Percentiles rank a stretch among this genome's conserved stretches.
These are phyloP conservation scores for Candida labiduridarum DNA, from an alignment of 1,139 yeast genomes.

Conservation along the genomic window DNA sequence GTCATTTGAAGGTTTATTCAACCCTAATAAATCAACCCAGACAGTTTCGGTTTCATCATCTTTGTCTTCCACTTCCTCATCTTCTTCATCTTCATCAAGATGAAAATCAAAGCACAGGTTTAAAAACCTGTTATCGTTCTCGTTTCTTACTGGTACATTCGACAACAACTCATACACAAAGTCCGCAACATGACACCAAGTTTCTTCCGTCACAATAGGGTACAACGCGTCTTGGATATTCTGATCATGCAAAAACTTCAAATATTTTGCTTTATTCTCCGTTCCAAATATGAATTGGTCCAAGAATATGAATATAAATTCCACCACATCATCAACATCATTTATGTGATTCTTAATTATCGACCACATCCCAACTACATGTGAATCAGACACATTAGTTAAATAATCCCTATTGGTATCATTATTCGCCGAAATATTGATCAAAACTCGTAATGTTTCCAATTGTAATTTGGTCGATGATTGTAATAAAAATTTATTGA, in stretches of 20 bases:
- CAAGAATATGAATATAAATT: slow-evolving; percentile 24
- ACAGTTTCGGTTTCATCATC: slow-evolving; percentile 17
- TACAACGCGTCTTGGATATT: slow-evolving; percentile 9
- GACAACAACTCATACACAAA: slow-evolving; percentile 12
- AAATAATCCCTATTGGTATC: slow-evolving; percentile 33
- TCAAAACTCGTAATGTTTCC: slow-evolving; percentile 30
- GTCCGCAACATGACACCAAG: slow-evolving; percentile 8
- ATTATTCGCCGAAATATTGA: slow-evolving; percentile 42
- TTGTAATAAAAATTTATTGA: slow-evolving; percentile 12
- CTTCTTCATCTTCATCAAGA: slow-evolving; percentile 14
- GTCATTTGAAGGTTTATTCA: slow-evolving; percentile 19
- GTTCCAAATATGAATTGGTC: slow-evolving; percentile 40
- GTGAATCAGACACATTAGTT: slow-evolving; percentile 14
- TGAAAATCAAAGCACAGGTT: slow-evolving; percentile 1
- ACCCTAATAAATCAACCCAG: slow-evolving; percentile 21
- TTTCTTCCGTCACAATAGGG: slow-evolving; percentile 1
- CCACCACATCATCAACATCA: neutral
- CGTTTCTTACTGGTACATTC: neutral
- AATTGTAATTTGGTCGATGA: slow-evolving; percentile 6
- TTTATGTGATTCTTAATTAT: slow-evolving; percentile 7
- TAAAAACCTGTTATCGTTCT: slow-evolving; percentile 8
- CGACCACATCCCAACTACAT: slow-evolving; percentile 26
- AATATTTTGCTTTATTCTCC: slow-evolving; percentile 17
- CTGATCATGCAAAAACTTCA: slow-evolving; percentile 7
- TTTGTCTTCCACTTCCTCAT: slow-evolving; percentile 16